Evolutionary conservation across 306 rosid genomes (phyloP).

Genomic region (Trifolium repens): DNA sequence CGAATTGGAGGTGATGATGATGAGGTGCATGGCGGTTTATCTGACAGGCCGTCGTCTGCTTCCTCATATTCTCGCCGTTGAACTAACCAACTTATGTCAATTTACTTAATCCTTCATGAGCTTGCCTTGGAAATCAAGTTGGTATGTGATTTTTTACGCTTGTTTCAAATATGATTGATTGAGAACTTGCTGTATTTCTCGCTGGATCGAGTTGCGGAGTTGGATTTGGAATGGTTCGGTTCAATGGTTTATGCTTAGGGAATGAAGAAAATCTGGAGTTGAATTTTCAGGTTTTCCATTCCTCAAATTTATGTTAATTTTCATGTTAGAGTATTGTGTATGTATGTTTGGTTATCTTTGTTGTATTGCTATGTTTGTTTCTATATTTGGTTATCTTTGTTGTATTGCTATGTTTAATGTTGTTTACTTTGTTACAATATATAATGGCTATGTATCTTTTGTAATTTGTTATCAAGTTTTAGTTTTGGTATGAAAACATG

Average conservation of each 20-base stretch:
- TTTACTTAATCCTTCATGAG: conserved; percentile 51
- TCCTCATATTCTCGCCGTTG: conserved; percentile 96
- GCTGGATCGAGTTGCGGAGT: conserved; percentile 14
- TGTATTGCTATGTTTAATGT: conserved; percentile 43
- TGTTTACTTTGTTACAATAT: conserved; percentile 48
- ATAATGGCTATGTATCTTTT: conserved; percentile 28
- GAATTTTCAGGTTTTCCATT: conserved; percentile 56
- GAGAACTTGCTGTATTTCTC: conserved; percentile 20
- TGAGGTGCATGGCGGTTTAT: conserved; percentile 80
- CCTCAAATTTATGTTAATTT: conserved; percentile 49
- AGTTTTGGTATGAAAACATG: conserved; percentile 33
- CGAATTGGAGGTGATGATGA: conserved; percentile 74
- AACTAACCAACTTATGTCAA: conserved; percentile 6
- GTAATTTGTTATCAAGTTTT: conserved; percentile 41
- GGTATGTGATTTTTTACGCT: conserved; percentile 11
- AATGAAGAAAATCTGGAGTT: conserved; percentile 55
- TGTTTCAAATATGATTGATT: neutral
- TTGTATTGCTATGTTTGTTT: conserved; percentile 33
- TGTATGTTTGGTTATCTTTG: conserved; percentile 12
- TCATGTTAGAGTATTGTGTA: conserved; percentile 42
- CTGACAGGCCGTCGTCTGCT: conserved; percentile 86
- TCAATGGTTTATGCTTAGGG: conserved; percentile 61
- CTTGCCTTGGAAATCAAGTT: conserved; percentile 32
- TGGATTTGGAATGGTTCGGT: conserved; percentile 41
- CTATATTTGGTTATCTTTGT: conserved; percentile 3